These are phyloP conservation scores for Alnus rubra DNA, from an alignment of 306 rosid genomes.

Conservation along the genomic window DNA sequence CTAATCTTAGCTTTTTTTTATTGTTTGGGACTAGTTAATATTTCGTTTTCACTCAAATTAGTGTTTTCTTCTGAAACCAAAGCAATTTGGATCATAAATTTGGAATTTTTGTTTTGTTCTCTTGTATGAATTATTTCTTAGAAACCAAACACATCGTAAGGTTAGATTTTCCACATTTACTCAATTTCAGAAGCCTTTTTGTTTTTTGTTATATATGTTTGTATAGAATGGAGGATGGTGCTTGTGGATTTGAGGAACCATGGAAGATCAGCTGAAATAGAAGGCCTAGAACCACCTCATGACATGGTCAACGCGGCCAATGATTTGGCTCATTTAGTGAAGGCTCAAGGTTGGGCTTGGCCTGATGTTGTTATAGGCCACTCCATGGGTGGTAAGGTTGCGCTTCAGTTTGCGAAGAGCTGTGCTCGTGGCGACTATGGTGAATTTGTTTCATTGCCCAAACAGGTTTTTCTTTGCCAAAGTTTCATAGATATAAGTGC, in stretches of 20 bases:
- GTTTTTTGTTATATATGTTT: background rate
- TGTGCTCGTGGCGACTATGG: conserved; percentile 73
- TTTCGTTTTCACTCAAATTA: background rate
- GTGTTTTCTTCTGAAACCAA: background rate
- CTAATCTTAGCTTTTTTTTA: background rate
- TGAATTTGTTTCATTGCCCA: conserved; percentile 53
- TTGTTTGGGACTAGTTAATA: background rate
- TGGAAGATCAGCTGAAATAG: conserved; percentile 64
- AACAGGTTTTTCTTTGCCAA: conserved; percentile 60
- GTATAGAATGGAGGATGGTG: conserved; percentile 80
- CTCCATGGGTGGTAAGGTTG: conserved; percentile 93
- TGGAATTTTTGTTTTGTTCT: background rate
- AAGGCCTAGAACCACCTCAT: conserved; percentile 64
- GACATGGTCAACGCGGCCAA: conserved; percentile 67
- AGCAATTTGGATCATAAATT: background rate
- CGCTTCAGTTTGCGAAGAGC: conserved; percentile 64
- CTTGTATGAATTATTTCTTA: background rate
- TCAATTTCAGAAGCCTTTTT: background rate
- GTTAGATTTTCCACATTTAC: background rate
- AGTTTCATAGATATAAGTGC: background rate
- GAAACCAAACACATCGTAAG: background rate
- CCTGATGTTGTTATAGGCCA: conserved; percentile 93
- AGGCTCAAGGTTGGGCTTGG: conserved; percentile 77
- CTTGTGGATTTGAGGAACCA: conserved; percentile 87
- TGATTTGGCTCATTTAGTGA: conserved; percentile 73